Conservation (phyloP, 2,329 filamentous ascomycete genomes). For the Colletotrichum godetiae region DNA sequence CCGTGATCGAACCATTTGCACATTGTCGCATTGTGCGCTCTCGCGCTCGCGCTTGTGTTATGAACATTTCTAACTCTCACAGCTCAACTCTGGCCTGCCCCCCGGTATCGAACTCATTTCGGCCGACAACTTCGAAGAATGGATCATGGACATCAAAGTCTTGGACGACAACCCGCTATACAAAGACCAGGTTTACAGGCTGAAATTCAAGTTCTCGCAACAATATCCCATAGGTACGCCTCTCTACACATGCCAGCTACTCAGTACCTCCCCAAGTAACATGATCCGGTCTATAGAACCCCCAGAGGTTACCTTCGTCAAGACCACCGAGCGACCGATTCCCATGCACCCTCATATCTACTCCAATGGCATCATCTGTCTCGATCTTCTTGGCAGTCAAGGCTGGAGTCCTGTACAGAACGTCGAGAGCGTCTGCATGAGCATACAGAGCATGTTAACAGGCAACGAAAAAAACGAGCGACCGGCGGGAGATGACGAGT, state of each 20-base stretch:
- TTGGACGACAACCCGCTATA: conserved; percentile 94
- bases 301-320: conserved; percentile 91
- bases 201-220: conserved; percentile 87
- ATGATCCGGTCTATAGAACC: conserved; percentile 70
- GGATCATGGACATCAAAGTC: conserved; percentile 92
- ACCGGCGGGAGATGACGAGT: conserved; percentile 89
- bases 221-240: conserved; percentile 88
- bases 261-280: neutral
- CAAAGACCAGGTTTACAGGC: conserved; percentile 79
- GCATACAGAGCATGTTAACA: conserved; percentile 97
- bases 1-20: neutral
- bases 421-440: conserved; percentile 96
- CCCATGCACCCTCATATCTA: conserved; percentile 98
- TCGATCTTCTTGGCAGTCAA: conserved; percentile 87
- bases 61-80: conserved; percentile 15
- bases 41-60: neutral
- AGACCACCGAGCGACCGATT: conserved; percentile 73
- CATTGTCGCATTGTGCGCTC: neutral
- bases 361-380: conserved; percentile 97
- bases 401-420: conserved; percentile 98
- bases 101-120: conserved; percentile 82
- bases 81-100: conserved; percentile 61
- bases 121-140: conserved; percentile 86
- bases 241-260: neutral
- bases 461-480: conserved; percentile 93